phyloP scores from a whole-genome alignment of 2,329 filamentous ascomycete species.

The Drechslerella coelobrocha region DNA sequence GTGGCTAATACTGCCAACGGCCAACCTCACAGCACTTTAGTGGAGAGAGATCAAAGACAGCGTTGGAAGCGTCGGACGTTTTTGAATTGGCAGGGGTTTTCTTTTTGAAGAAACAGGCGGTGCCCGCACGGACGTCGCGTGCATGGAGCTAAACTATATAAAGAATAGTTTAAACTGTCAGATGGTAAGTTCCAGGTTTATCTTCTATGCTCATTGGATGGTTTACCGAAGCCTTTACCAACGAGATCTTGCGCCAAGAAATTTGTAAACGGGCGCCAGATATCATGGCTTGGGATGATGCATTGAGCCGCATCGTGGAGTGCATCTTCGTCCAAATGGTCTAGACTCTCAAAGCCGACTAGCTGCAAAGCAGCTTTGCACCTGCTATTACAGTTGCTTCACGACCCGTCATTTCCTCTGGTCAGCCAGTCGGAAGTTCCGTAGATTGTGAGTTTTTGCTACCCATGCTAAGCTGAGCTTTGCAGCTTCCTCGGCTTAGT shows the following conservation, averaged over 20 bases:
- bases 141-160: slow-evolving; percentile 39
- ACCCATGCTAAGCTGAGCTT: slow-evolving; percentile 35
- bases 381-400: slow-evolving; percentile 11
- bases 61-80: slow-evolving; percentile 24
- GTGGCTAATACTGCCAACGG: no score
- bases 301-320: slow-evolving; percentile 42
- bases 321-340: slow-evolving; percentile 20
- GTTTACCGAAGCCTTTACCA: slow-evolving; percentile 32
- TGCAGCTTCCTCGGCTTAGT: not conserved
- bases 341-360: slow-evolving; percentile 22
- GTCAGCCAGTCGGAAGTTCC: slow-evolving; percentile 40
- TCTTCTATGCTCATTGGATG: slow-evolving; percentile 18
- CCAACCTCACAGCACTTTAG: not conserved
- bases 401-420: slow-evolving; percentile 10
- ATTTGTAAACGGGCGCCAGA: slow-evolving; percentile 9
- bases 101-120: slow-evolving; percentile 32
- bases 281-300: not conserved
- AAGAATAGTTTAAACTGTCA: slow-evolving; percentile 39
- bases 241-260: slow-evolving; percentile 35
- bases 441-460: slow-evolving; percentile 18
- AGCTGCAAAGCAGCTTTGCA: slow-evolving; percentile 24
- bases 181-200: slow-evolving; percentile 36
- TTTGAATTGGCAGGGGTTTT: slow-evolving; percentile 19
- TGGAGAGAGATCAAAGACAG: not conserved
- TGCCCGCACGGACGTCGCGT: slow-evolving; percentile 44